Base-by-base conservation (phyloP, 148 eudicot species). In the Rhododendron vialii region DNA sequence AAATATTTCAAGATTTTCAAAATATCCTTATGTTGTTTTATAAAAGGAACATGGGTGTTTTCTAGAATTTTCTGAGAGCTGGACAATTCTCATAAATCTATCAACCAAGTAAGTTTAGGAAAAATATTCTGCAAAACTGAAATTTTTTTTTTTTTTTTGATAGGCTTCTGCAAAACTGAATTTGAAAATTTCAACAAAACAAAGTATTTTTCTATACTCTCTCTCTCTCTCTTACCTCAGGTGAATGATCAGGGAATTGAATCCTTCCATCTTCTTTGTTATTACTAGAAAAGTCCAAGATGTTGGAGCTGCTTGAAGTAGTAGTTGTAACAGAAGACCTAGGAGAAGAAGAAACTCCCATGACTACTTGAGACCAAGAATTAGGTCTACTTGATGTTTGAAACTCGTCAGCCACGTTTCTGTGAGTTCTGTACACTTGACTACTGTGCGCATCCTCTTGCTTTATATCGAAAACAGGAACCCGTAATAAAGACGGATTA, bases 221-320 rank as follows among this genome's bases (percentile, higher is more conserved):
- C 45, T 41, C 45, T 80, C 82, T 79, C 20, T 17, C 36, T 33
- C 13, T 53, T 22, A 93, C 94, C 91, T 92, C 92, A 71, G 93
- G 89, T 67, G 93, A 91, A 87, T 87, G 92, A 48, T 91, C 93
- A 83, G 65, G 86, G 88, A 76, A 90, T 82, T 88, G 94, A 83
- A 87, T 88, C 53, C 88, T 86, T 36, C 86, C 87, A 86, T 86
- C 88, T 53, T 38, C 86, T 80, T 87, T 85, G 84, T 73, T 90
- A 74, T 78, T 90, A 59, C 87, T 79, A 38, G 92, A 88, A 87
- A 92, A 92, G 84, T 87, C 92, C 90, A 94, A 84, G 50, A 89
- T 84, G 83, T 65, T 88, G 57, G 80, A 89, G 86, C 80, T 90
- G 86, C 84, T 87, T 87, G 88, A 85, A 86, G 28, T 38, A 9